Evolutionary conservation across 345 rosid species (phyloP).

Genomic region (Cardamine occulta): DNA sequence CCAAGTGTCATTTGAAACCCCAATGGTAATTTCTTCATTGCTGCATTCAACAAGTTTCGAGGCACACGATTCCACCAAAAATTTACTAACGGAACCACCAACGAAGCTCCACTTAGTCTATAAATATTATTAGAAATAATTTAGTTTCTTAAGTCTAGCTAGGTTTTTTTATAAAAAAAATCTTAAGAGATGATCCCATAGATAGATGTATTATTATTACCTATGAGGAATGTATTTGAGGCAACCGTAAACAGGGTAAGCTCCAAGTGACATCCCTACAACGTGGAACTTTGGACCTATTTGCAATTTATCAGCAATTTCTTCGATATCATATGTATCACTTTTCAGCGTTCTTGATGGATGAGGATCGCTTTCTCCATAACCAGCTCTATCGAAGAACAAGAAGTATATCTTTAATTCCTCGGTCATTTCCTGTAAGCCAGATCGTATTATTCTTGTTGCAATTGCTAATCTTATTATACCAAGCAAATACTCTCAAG

Average conservation of each 20-base stretch:
- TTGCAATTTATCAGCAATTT: constrained; percentile 80
- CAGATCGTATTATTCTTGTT: not conserved
- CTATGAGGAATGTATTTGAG: constrained; percentile 80
- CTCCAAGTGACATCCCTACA: constrained; percentile 83
- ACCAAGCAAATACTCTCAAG: not conserved
- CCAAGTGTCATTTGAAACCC: constrained; percentile 54
- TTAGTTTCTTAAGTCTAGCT: no score
- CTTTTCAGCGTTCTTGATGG: constrained; percentile 67
- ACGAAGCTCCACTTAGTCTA: constrained; percentile 67
- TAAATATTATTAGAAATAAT: not conserved
- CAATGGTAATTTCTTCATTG: constrained; percentile 45
- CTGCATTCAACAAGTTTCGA: constrained; percentile 43
- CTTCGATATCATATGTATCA: constrained; percentile 79
- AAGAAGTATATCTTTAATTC: constrained; percentile 66
- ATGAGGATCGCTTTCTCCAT: constrained; percentile 87
- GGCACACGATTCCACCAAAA: constrained; percentile 90
- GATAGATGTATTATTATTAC: constrained; percentile 28
- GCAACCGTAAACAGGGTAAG: constrained; percentile 66
- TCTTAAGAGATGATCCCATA: not conserved
- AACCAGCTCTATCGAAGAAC: constrained; percentile 82
- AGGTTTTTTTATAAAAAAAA: no score
- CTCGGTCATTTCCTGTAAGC: constrained; percentile 64
- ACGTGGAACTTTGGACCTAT: constrained; percentile 72
- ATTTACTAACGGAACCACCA: constrained; percentile 72
- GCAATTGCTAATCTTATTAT: not conserved